These are phyloP conservation scores for Marasmius fiardii DNA, from an alignment of 1,284 basidiomycete species.

Conservation along the genomic window DNA sequence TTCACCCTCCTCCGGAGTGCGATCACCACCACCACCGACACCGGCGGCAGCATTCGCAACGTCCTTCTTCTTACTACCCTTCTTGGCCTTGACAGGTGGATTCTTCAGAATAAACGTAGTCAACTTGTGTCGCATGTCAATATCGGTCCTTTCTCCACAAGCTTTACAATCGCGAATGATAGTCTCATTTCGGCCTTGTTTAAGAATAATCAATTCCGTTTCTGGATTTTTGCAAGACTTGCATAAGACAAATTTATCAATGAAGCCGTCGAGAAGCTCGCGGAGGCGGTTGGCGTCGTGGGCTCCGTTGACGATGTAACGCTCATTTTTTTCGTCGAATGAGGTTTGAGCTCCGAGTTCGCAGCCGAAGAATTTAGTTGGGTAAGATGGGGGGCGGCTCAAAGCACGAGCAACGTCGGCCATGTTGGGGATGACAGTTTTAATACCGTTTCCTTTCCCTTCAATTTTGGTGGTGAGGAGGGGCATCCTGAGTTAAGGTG, in stretches of 20 bases:
- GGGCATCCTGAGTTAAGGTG: constrained; percentile 73
- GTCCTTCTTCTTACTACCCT: constrained; percentile 64
- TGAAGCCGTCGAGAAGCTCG: constrained; percentile 95
- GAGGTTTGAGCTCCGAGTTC: constrained; percentile 98
- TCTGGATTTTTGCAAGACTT: constrained; percentile 99
- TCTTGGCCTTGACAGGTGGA: constrained; percentile 86
- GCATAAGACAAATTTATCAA: constrained; percentile 98
- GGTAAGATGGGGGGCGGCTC: constrained; percentile 92
- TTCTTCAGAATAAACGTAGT: constrained; percentile 98
- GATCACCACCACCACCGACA: constrained; percentile 46
- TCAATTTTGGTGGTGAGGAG: constrained; percentile 95
- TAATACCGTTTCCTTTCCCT: constrained; percentile 99
- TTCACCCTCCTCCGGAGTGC: constrained; percentile 32
- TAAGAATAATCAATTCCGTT: constrained; percentile 92
- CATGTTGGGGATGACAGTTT: constrained; percentile 99
- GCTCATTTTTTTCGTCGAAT: constrained; percentile 94
- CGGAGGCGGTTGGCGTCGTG: constrained; percentile 92
- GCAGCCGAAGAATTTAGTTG: constrained; percentile 99
- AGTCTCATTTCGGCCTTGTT: constrained; percentile 67
- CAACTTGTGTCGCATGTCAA: constrained; percentile 98
- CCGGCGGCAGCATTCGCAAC: constrained; percentile 48
- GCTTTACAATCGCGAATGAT: constrained; percentile 98
- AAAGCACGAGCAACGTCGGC: constrained; percentile 95
- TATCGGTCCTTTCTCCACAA: constrained; percentile 87
- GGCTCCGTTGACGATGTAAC: constrained; percentile 98